These are phyloP conservation scores for Lophiotrema nucula DNA, from an alignment of 495 filamentous ascomycete genomes.

Conservation along the genomic window DNA sequence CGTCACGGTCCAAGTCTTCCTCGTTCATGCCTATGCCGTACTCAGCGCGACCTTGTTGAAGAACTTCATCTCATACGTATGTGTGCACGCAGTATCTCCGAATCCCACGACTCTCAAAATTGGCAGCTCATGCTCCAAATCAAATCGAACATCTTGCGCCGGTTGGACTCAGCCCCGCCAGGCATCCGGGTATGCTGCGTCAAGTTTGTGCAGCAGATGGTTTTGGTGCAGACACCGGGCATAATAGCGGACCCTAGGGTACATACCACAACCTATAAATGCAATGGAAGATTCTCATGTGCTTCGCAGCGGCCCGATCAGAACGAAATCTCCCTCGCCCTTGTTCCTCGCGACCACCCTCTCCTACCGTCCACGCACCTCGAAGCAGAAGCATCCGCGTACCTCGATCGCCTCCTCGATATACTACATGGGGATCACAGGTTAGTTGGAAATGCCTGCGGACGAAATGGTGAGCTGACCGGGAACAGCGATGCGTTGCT, in stretches of 20 bases:
- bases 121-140: constrained; percentile 89
- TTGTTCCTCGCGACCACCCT: constrained; percentile 80
- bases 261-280: not conserved
- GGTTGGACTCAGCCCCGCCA: constrained; percentile 79
- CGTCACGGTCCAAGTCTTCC: not conserved
- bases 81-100: constrained; percentile 64
- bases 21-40: not conserved
- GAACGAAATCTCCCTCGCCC: constrained; percentile 80
- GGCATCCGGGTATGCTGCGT: constrained; percentile 88
- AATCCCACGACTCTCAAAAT: constrained; percentile 69
- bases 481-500: constrained; percentile 74
- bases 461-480: constrained; percentile 7
- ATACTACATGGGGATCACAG: constrained; percentile 81
- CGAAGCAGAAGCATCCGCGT: constrained; percentile 85
- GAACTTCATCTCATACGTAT: constrained; percentile 24
- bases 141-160: constrained; percentile 79
- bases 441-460: constrained; percentile 48
- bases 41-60: not conserved
- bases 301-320: constrained; percentile 67
- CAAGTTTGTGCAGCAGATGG: constrained; percentile 92
- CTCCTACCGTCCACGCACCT: constrained; percentile 73
- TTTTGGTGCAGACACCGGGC: constrained; percentile 86
- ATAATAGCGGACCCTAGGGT: constrained; percentile 82
- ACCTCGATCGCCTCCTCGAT: constrained; percentile 85
- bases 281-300: not conserved